phyloP scores from a whole-genome alignment of 768 basidiomycete genomes.

The Lyophyllum shimeji region DNA sequence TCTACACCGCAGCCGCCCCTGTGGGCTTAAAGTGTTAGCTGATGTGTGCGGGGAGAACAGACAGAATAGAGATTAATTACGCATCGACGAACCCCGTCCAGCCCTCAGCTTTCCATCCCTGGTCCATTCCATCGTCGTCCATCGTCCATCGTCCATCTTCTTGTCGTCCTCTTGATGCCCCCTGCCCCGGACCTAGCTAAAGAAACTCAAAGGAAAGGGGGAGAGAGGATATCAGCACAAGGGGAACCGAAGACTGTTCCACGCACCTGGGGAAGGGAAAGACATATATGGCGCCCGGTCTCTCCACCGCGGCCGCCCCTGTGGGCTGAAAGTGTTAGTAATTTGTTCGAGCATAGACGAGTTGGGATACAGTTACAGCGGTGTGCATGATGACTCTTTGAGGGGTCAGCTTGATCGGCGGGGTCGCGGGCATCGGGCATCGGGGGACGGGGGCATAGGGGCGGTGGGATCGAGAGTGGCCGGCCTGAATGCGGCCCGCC shows the following conservation, averaged over 20 bases:
- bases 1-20: constrained; percentile 5
- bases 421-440: too few species aligned
- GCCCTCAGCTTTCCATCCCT: not conserved
- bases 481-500: too few species aligned
- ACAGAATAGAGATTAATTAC: too few species aligned
- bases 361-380: not conserved
- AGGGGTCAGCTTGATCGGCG: not conserved
- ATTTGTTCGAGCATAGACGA: not conserved
- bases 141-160: not conserved
- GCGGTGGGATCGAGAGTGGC: too few species aligned
- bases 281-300: not conserved
- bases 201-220: not conserved
- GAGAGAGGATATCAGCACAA: not conserved
- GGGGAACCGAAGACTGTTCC: not conserved
- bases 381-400: not conserved
- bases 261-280: not conserved
- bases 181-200: not conserved
- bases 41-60: too few species aligned
- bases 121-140: not conserved
- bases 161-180: not conserved
- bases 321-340: not conserved
- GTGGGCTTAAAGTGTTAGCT: too few species aligned
- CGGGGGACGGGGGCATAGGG: too few species aligned
- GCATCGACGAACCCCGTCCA: too few species aligned
- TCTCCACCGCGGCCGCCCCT: constrained; percentile 5